Evolutionary conservation across 1,139 yeast genomes (phyloP).

Genomic region (Pichia sp.): DNA sequence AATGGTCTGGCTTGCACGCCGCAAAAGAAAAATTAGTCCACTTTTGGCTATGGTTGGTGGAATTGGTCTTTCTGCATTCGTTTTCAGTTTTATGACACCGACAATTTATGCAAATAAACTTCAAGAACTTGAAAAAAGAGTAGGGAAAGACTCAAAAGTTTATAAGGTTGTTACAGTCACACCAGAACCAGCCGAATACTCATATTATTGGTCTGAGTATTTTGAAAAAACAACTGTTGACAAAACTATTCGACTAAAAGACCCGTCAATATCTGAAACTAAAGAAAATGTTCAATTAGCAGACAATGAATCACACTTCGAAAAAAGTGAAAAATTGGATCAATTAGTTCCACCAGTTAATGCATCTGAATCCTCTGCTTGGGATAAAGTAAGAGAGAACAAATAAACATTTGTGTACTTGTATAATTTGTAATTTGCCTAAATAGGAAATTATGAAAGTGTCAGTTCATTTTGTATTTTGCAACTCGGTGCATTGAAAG

Average conservation of each 20-base stretch:
- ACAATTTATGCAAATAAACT: conserved; percentile 13
- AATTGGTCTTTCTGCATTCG: conserved; percentile 16
- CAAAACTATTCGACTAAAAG: conserved; percentile 17
- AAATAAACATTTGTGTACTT: background rate
- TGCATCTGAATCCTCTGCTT: background rate
- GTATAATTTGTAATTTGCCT: background rate
- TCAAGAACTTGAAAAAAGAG: conserved; percentile 11
- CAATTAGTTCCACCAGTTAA: background rate
- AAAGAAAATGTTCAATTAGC: background rate
- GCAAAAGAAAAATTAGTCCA: conserved; percentile 19
- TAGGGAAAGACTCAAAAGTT: conserved; percentile 17
- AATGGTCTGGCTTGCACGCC: conserved; percentile 20
- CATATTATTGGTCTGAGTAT: conserved; percentile 25
- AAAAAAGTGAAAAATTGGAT: background rate
- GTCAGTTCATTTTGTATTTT: background rate
- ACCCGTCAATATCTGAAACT: conserved; percentile 12
- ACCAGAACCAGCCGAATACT: conserved; percentile 20
- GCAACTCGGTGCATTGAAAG: background rate
- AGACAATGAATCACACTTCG: background rate
- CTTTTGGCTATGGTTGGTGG: conserved; percentile 21
- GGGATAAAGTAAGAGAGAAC: conserved; percentile 3
- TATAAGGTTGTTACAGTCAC: conserved; percentile 17
- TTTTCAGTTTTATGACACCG: conserved; percentile 18
- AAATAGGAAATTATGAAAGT: background rate
- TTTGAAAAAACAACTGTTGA: conserved; percentile 20